Conservation (phyloP, 768 basidiomycete genomes). For the Fomitopsis pulvina region DNA sequence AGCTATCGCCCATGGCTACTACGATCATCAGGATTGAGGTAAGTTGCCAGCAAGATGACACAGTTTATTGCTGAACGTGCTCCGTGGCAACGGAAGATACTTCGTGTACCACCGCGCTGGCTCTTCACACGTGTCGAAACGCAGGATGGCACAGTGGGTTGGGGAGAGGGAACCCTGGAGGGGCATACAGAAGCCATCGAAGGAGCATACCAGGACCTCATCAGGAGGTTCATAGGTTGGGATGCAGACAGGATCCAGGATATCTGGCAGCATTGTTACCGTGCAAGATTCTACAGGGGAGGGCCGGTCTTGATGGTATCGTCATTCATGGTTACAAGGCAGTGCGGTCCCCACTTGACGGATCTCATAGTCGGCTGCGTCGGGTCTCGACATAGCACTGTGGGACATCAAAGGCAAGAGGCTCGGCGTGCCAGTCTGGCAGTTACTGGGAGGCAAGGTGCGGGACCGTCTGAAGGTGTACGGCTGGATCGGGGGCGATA, state of each 20-base stretch:
- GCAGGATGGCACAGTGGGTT: constrained; percentile 54
- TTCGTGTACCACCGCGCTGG: constrained; percentile 70
- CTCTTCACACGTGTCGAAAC: constrained; percentile 69
- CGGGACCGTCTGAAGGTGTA: constrained; percentile 53
- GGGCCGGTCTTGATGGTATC: constrained; percentile 63
- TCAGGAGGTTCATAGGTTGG: constrained; percentile 51
- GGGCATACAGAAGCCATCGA: constrained; percentile 71
- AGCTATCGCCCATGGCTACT: constrained; percentile 6
- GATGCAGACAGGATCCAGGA: constrained; percentile 65
- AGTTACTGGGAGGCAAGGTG: constrained; percentile 65
- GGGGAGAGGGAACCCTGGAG: constrained; percentile 73
- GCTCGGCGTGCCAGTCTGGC: constrained; percentile 48
- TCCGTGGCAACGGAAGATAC: constrained; percentile 31
- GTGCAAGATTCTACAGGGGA: constrained; percentile 67
- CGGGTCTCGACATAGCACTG: constrained; percentile 62
- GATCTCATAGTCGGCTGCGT: constrained; percentile 37
- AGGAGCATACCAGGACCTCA: constrained; percentile 56
- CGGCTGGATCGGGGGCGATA: constrained; percentile 49
- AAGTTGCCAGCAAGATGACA: neutral
- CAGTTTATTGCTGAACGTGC: neutral
- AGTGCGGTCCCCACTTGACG: neutral
- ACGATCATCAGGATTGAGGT: constrained; percentile 26
- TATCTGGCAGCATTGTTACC: constrained; percentile 62
- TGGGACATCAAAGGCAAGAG: constrained; percentile 82
- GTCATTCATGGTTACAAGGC: neutral